Evolutionary conservation across 345 rosid genomes (phyloP), one percentile per base, ranked within the genome.

Genomic region (Pugionium dolabratum): DNA sequence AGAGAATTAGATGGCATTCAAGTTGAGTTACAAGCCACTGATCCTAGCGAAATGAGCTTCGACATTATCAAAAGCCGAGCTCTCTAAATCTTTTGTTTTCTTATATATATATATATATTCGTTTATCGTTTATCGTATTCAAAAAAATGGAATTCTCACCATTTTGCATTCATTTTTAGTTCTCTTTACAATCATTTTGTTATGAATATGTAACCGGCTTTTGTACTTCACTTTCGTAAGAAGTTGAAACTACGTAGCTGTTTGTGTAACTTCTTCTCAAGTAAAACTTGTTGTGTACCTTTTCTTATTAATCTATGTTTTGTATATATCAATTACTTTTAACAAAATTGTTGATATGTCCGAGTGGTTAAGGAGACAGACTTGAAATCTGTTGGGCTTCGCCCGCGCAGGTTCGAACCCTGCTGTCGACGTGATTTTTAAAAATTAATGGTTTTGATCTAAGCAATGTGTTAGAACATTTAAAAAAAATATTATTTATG

Each of bases 311-410:
- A 40, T 0, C 4, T 18, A 2, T 27, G 30, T 46, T 32, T 9
- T 54, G 42, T 4, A 33, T 18, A 18, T 18, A 18, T 18, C 18
- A 18, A 18, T 18, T 18, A 18, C 18, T 18, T 18, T 18, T 18
- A 18, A 18, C 18, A 18, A 18, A 18, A 18, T 18, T 18, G 44
- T 40, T n/a, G 87, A 87, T 90, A 93, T 89, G 97, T 90, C 94
- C 89, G 91, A 86, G 96, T 87, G 96, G 94, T 89, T 82, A 93
- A 87, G 97, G 94, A 90, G 96, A 80, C 85, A 85, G 91, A 88
- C 91, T 85, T 86, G 90, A 90, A 83, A 85, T 89, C 83, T 85
- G 79, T 84, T 83, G 86, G 86, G 86, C 81, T 79, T 8, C 67
- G 91, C 87, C 85, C 84, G 83, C 89, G 86, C 87, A 83, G 84